Conservation (phyloP, 1,284 basidiomycete species). For the Marasmius fiardii region DNA sequence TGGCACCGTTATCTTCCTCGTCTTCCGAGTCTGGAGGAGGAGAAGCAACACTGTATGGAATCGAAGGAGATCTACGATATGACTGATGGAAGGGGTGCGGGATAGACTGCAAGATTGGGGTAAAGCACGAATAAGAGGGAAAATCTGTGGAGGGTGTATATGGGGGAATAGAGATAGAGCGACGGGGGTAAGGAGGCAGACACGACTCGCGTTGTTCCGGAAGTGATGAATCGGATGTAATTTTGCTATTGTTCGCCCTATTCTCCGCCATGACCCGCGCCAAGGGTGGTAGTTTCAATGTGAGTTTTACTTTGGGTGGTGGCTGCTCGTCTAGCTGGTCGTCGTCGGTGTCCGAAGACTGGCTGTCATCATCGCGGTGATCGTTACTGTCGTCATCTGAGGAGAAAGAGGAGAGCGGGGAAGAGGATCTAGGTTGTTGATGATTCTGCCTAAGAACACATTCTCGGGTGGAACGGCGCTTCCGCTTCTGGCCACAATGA, state of each 20-base stretch:
- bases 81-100: background rate
- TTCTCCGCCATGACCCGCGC: conserved; percentile 9
- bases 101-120: background rate
- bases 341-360: conserved; percentile 23
- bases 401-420: conserved; percentile 24
- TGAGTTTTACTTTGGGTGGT: conserved; percentile 12
- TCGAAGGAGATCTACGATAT: conserved; percentile 37
- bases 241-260: background rate
- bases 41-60: conserved; percentile 32
- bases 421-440: conserved; percentile 20
- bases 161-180: conserved; percentile 10
- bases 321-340: conserved; percentile 16
- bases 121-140: background rate
- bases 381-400: conserved; percentile 36
- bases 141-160: conserved; percentile 7
- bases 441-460: conserved; percentile 11
- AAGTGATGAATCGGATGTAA: conserved; percentile 17
- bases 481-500: conserved; percentile 67
- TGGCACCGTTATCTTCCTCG: conserved; percentile 8
- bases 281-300: conserved; percentile 12
- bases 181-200: conserved; percentile 3
- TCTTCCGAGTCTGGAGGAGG: conserved; percentile 22
- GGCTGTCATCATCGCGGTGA: conserved; percentile 49
- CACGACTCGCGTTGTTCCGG: conserved; percentile 20
- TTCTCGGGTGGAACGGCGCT: conserved; percentile 39